Evolutionary conservation across 805 yeast species (phyloP), one percentile per base, ranked within the genome.

Genomic region (Saturnispora sanitii): DNA sequence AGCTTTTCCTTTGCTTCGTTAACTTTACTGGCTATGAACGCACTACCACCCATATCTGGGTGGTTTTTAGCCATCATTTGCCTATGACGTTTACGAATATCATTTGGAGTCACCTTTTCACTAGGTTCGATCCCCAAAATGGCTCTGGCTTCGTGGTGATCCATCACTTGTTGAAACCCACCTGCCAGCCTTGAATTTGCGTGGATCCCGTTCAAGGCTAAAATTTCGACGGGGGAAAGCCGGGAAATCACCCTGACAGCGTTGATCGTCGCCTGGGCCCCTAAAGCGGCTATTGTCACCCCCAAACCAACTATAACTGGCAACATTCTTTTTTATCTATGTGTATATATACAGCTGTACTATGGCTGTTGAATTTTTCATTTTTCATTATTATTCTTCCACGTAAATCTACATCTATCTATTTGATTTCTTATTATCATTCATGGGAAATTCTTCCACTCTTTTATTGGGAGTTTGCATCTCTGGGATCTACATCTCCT

Each of bases 11-110:
- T 87, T 26, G 95, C 95, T 57, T 79, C 84, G 54, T 86, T 85
- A 37, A 86, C 81, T 63, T 85, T 86, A 59, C 84, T 78, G 20
- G 95, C 92, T 47, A 85, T 52, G 49, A 71, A 82, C 16, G 85
- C 77, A 35, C 88, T 79, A 2, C 95, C 95, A 3, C 95, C 95
- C 51, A 81, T 76, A 58, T 85, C 95, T 1, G 95, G 95, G 56
- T 85, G 95, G 58, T 85, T 85, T 11, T 75, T 64, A 61, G 85
- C 65, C 94, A 85, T 86, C 55, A 81, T 70, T 45, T 64, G 65
- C 53, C 94, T 70, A 56, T 86, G 94, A 43, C 77, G 75, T 45
- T 73, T 78, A 58, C 79, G 80, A 49, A 90, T 65, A 48, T 72
- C 55, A 11, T 67, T 67, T 23, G 56, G 58, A 32, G 67, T 62